phyloP scores from a whole-genome alignment of 2,329 filamentous ascomycete species.

The Botrytis hyacinthi region DNA sequence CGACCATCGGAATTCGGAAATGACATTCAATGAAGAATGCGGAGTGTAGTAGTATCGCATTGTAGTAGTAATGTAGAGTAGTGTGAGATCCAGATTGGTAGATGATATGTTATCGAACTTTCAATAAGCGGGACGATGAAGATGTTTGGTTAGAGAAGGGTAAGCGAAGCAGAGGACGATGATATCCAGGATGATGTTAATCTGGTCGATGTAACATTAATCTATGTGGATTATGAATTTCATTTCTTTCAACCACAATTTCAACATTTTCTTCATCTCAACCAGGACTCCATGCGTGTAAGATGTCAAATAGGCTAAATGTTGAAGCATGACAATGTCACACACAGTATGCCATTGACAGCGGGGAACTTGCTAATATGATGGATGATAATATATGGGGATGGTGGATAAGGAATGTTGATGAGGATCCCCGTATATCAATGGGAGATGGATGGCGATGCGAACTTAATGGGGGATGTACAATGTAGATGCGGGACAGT shows the following conservation, averaged over 20 bases:
- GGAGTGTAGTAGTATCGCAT: neutral
- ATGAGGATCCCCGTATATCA: neutral
- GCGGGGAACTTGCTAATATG: neutral
- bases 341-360: constrained; percentile 1
- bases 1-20: constrained; percentile 1
- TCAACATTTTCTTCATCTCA: neutral
- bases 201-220: constrained; percentile 3
- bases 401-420: neutral
- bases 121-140: neutral
- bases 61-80: neutral
- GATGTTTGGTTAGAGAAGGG: constrained; percentile 1
- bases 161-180: neutral
- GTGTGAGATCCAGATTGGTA: neutral
- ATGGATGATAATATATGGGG: neutral
- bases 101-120: constrained; percentile 12
- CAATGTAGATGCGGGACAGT: neutral
- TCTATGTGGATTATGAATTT: neutral
- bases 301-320: neutral
- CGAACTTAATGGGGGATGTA: neutral
- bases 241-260: constrained; percentile 2
- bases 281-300: neutral
- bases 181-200: neutral
- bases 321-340: neutral
- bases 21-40: neutral
- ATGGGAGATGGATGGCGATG: neutral